Base-by-base conservation (phyloP, 441 rosid species). In the Adansonia madagascariensis region DNA sequence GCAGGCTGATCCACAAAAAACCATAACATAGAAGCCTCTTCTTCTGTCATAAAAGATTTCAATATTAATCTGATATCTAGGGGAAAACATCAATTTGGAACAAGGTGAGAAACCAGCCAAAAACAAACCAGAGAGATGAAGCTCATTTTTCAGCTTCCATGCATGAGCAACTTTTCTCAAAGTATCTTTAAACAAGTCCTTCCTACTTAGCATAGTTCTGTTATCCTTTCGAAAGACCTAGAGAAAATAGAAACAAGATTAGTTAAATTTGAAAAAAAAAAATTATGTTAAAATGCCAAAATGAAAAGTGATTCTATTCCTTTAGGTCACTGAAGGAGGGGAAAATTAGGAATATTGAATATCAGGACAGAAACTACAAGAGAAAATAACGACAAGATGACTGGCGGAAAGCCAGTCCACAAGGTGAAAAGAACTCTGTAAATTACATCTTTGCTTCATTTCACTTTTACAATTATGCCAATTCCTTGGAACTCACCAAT, bases 141-240 rank as follows among this genome's bases (percentile, higher is more conserved):
- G 98, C 87, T 95, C 98, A 71, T 78, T 77, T 75, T 89, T 88
- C 80, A 91, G 85, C 78, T 87, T 94, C 92, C 91, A 94, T 0
- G 97, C 98, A 84, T 95, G 83, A 78, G 92, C 90, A 27, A 90
- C 85, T 86, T 95, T 95, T 59, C 84, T 87, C 84, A 94, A 80
- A 46, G 98, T 94, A 76, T 88, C 92, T 73, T 91, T 94, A 82
- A 94, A 94, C 86, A 95, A 82, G 12, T 91, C 99, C 83, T 94
- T 95, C 92, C 99, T 89, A 77, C 85, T 75, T 62, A 94, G 80
- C 89, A 82, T 73, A 80, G 76, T 75, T 81, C 97, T 85, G 78
- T 90, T 81, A 81, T 94, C 97, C 83, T 95, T 95, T 71, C 76
- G 79, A 78, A 95, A 95, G 3, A 80, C 93, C 99, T 95, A 82